These are phyloP conservation scores for Arabidopsis thaliana DNA, from an alignment of 345 rosid species.

Conservation along the genomic window DNA sequence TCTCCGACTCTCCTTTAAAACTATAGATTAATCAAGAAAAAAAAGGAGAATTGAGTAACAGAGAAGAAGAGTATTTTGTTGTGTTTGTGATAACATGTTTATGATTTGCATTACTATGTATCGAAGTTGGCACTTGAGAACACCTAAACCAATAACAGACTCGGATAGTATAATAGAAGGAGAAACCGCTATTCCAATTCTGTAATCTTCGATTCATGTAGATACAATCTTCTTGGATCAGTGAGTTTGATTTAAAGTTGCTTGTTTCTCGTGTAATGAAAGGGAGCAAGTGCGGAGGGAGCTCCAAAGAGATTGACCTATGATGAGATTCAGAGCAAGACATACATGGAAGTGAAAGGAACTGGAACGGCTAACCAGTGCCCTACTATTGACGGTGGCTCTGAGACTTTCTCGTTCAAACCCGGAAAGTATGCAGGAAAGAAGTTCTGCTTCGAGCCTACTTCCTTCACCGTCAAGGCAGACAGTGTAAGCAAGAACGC, in stretches of 20 bases:
- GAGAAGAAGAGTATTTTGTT: neutral
- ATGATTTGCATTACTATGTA: neutral
- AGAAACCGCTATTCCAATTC: neutral
- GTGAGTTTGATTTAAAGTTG: neutral
- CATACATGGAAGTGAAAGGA: slow-evolving; percentile 95
- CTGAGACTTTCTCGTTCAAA: slow-evolving; percentile 73
- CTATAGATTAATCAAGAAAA: neutral
- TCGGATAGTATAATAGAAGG: neutral
- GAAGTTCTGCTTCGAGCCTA: slow-evolving; percentile 93
- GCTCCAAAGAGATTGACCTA: slow-evolving; percentile 84
- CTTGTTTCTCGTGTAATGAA: neutral
- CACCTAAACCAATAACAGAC: neutral
- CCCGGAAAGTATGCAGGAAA: slow-evolving; percentile 82
- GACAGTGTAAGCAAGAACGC: slow-evolving; percentile 81
- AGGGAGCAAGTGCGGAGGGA: slow-evolving; percentile 97
- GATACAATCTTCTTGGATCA: neutral
- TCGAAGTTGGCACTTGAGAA: neutral
- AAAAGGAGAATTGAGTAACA: neutral
- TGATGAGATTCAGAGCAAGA: slow-evolving; percentile 95
- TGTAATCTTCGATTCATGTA: neutral
- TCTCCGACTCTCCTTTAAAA: neutral
- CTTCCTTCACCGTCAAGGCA: slow-evolving; percentile 97
- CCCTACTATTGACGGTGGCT: slow-evolving; percentile 83
- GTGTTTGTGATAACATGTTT: neutral
- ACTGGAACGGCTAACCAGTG: slow-evolving; percentile 96